Evolutionary conservation across 1,284 basidiomycete species (phyloP), one percentile per base, ranked within the genome.

Genomic region (Heterobasidion annosum): DNA sequence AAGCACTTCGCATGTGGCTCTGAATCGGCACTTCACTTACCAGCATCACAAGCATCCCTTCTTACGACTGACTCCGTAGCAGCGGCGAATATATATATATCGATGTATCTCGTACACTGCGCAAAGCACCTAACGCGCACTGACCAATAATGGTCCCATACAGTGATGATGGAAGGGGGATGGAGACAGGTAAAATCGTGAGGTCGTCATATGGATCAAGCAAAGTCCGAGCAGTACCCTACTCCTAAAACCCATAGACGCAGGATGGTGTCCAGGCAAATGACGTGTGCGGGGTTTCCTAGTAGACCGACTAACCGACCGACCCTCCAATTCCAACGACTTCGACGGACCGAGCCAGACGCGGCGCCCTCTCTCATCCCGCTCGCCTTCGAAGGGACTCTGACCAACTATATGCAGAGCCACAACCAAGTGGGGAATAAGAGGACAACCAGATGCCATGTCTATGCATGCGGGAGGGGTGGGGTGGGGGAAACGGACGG

Each of bases 331-430:
- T 40, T 40, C 37, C 25, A 25, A 25, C 25, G 25, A 25, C 25
- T 40, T 40, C 37, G n/a, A 40, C 37, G 12, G 12, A 40, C 37
- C 37, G 12, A 40, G 37, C 37, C 37, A 40, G 37, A 40, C 37
- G 37, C 74, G 79, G 70, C 72, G 83, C 85, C 84, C 85, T 88
- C 85, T 88, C 81, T 72, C 71, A 72, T 72, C 75, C 70, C 72
- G 63, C 83, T 68, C 78, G 72, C 83, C 82, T 78, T 77, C 76
- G 53, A 61, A 62, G 62, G 3, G 63, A 62, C 61, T 61, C 62
- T 61, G 57, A 55, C 61, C 58, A 58, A 52, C 19, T 34, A 55
- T 44, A n/a, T 47, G 55, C 58, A 61, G 58, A 62, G 60, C 59
- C 60, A 62, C 60, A 65, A 67, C 66, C 72, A 78, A 73, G 77